These are phyloP conservation scores for Boletus reticuloceps DNA, from an alignment of 768 basidiomycete genomes.

Conservation along the genomic window DNA sequence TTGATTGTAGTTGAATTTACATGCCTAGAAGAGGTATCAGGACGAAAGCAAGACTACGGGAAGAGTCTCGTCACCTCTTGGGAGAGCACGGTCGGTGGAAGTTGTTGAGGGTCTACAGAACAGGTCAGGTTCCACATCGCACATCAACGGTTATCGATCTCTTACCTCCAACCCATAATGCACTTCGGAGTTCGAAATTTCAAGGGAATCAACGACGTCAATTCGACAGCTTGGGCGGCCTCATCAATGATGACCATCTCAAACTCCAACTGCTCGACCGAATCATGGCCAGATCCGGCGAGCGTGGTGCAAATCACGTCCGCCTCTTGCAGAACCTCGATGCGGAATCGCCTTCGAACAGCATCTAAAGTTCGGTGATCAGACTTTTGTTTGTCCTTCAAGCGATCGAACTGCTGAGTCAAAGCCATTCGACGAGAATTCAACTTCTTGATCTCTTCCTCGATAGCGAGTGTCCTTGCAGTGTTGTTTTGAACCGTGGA, in stretches of 20 bases:
- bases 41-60: constrained; percentile 22
- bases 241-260: constrained; percentile 98
- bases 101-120: constrained; percentile 74
- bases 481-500: constrained; percentile 53
- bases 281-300: constrained; percentile 90
- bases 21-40: constrained; percentile 44
- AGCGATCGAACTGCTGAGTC: constrained; percentile 67
- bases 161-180: constrained; percentile 89
- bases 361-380: constrained; percentile 81
- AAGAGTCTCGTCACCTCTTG: constrained; percentile 42
- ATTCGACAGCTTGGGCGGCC: constrained; percentile 94
- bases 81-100: constrained; percentile 90
- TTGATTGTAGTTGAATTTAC: constrained; percentile 76
- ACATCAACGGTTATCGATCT: neutral
- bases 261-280: constrained; percentile 79
- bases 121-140: neutral
- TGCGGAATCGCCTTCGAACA: constrained; percentile 65
- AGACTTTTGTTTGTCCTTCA: constrained; percentile 82
- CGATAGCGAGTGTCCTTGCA: constrained; percentile 51
- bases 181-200: constrained; percentile 82
- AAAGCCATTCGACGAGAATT: constrained; percentile 62
- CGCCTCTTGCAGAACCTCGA: constrained; percentile 79
- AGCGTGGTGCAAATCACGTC: constrained; percentile 94
- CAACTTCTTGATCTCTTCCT: constrained; percentile 67
- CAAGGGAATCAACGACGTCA: constrained; percentile 92